Conservation (phyloP, 116 monocot species). For the Phalaenopsis hybrid region DNA sequence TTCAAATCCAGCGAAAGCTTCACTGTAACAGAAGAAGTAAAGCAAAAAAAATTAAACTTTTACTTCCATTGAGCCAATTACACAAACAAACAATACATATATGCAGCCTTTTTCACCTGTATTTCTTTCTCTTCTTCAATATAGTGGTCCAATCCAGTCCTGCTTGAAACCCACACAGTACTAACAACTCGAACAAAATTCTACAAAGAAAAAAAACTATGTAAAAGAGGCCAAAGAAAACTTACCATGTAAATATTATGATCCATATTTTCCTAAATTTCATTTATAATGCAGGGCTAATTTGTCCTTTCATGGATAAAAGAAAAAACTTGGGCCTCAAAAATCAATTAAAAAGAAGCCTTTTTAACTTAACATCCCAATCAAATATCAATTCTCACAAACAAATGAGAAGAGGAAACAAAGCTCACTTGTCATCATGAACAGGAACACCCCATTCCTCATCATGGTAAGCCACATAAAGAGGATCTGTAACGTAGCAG, state of each 20-base stretch:
- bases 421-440: constrained; percentile 70
- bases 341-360: too few species aligned
- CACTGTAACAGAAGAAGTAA: constrained; percentile 28
- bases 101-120: constrained; percentile 36
- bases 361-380: too few species aligned
- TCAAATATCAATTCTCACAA: background rate
- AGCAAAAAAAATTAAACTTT: background rate
- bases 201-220: constrained; percentile 22
- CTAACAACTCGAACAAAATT: constrained; percentile 77
- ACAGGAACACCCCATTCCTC: constrained; percentile 90
- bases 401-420: background rate
- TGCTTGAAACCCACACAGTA: constrained; percentile 63
- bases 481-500: constrained; percentile 42
- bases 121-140: constrained; percentile 62
- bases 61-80: background rate
- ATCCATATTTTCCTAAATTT: too few species aligned
- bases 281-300: too few species aligned
- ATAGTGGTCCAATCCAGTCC: constrained; percentile 85
- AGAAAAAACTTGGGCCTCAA: too few species aligned
- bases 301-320: too few species aligned
- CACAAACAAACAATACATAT: background rate
- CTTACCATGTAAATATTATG: too few species aligned
- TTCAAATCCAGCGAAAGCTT: constrained; percentile 79
- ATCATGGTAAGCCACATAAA: constrained; percentile 87
- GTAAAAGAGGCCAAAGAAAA: background rate